Evolutionary conservation across 257 asterid species (phyloP), one percentile per base, ranked within the genome.

Genomic region (Perilla frutescens): DNA sequence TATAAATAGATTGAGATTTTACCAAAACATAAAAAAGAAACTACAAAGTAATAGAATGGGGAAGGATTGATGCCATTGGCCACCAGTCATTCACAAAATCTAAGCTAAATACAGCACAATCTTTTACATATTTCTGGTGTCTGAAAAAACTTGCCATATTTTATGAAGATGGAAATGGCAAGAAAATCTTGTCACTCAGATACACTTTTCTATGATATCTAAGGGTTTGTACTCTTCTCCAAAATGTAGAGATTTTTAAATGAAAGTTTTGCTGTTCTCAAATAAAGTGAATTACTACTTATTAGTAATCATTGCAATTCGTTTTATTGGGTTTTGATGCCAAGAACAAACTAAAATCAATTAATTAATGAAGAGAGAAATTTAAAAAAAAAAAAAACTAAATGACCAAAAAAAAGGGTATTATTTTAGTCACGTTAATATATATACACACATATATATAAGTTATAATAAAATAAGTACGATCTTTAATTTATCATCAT

Each of bases 51-150:
- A n/a, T n/a, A n/a, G n/a, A n/a, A n/a, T n/a, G n/a, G n/a, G n/a
- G n/a, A n/a, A 39, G 72, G 81, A 37, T 70, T 29, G 72, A 55
- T 56, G 53, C 65, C 15, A 84, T 81, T 88, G 91, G 89, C 61
- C 86, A 80, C 81, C 55, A 55, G 95, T 83, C 86, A 80, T 81
- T 85, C 90, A 60, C 64, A 69, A 81, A 78, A 84, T 88, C 94
- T 83, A 48, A 78, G 70, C 80, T 77, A 86, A 71, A 81, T 77
- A 54, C n/a, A 74, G 86, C 81, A 83, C 83, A 84, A 89, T 87
- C 90, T 89, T 85, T 87, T 87, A 89, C 84, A 81, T 85, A 84
- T 80, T 83, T 66, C 36, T 70, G 84, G 64, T 41, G 40, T 78
- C 90, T 87, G 84, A 69, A 15, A 64, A 72, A 60, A 32, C 50